Conservation (phyloP, 1,139 yeast species). For the Torulaspora pretoriensis region DNA sequence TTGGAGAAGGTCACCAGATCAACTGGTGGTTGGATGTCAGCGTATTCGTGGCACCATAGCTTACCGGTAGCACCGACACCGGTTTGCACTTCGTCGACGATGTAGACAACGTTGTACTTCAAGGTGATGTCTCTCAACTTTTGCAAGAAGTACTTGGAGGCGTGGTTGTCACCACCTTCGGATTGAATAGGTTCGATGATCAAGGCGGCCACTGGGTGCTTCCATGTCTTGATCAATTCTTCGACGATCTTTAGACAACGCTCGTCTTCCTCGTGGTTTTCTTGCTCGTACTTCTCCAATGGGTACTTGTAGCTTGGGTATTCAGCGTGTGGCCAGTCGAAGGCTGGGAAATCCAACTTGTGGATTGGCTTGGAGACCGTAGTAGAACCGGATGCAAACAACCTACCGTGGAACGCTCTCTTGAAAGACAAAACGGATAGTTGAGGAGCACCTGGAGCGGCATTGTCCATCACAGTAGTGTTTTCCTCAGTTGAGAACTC, state of each 20-base stretch:
- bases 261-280: slow-evolving; percentile 57
- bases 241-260: slow-evolving; percentile 58
- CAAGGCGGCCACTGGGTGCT: slow-evolving; percentile 60
- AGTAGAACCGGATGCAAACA: slow-evolving; percentile 68
- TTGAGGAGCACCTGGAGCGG: slow-evolving; percentile 65
- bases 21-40: slow-evolving; percentile 58
- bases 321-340: slow-evolving; percentile 74
- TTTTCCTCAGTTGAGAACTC: slow-evolving; percentile 57
- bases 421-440: slow-evolving; percentile 65
- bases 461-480: slow-evolving; percentile 58
- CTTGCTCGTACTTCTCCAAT: slow-evolving; percentile 47
- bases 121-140: slow-evolving; percentile 59
- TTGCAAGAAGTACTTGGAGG: slow-evolving; percentile 55
- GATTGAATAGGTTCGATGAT: slow-evolving; percentile 72
- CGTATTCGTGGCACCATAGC: slow-evolving; percentile 72
- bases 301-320: slow-evolving; percentile 67
- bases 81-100: slow-evolving; percentile 71
- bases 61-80: slow-evolving; percentile 73
- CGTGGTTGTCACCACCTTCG: slow-evolving; percentile 76
- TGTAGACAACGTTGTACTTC: slow-evolving; percentile 56
- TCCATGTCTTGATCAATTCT: slow-evolving; percentile 44
- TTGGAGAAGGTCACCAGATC: slow-evolving; percentile 74
- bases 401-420: slow-evolving; percentile 70
- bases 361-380: slow-evolving; percentile 74
- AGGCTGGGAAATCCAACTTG: slow-evolving; percentile 71